Evolutionary conservation across 2,329 filamentous ascomycete species (phyloP).

Genomic region (Bimuria novae-zelandiae): DNA sequence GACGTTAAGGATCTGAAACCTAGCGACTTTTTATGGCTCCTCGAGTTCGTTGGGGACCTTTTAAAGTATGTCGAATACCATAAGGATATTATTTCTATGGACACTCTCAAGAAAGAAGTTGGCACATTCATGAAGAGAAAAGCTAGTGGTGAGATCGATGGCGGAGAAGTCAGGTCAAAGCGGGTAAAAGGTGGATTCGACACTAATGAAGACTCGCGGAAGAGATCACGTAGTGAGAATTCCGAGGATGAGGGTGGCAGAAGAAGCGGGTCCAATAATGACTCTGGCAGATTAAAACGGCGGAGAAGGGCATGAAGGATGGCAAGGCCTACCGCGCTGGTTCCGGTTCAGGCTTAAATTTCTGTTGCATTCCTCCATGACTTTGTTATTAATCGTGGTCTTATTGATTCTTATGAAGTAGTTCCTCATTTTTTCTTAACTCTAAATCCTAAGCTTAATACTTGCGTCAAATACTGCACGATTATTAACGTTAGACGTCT

Average conservation of each 20-base stretch:
- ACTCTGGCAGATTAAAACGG: slow-evolving; percentile 11
- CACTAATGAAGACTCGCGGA: slow-evolving; percentile 7
- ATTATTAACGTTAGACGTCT: slow-evolving; percentile 5
- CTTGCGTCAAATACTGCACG: slow-evolving; percentile 4
- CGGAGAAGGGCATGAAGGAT: slow-evolving; percentile 11
- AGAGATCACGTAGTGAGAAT: slow-evolving; percentile 10
- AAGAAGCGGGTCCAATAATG: slow-evolving; percentile 9
- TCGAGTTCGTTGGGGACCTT: slow-evolving; percentile 11
- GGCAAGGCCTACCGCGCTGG: slow-evolving; percentile 1
- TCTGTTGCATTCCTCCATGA: slow-evolving; percentile 12
- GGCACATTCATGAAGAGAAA: slow-evolving; percentile 14
- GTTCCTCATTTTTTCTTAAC: slow-evolving; percentile 11
- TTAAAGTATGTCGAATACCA: slow-evolving; percentile 15
- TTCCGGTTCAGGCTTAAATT: slow-evolving; percentile 9
- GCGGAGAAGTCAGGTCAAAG: slow-evolving; percentile 6
- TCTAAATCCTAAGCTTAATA: slow-evolving; percentile 2
- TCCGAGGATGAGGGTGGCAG: slow-evolving; percentile 8
- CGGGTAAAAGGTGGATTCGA: slow-evolving; percentile 11
- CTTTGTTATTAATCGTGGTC: slow-evolving; percentile 8
- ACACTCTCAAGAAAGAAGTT: slow-evolving; percentile 14
- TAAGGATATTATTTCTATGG: slow-evolving; percentile 13
- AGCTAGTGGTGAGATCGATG: slow-evolving; percentile 11
- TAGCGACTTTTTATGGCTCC: slow-evolving; percentile 12
- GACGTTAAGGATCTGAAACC: slow-evolving; percentile 7
- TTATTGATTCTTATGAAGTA: slow-evolving; percentile 13